Evolutionary conservation across 495 filamentous ascomycete genomes (phyloP).

Genomic region (Elaphomyces granulatus): DNA sequence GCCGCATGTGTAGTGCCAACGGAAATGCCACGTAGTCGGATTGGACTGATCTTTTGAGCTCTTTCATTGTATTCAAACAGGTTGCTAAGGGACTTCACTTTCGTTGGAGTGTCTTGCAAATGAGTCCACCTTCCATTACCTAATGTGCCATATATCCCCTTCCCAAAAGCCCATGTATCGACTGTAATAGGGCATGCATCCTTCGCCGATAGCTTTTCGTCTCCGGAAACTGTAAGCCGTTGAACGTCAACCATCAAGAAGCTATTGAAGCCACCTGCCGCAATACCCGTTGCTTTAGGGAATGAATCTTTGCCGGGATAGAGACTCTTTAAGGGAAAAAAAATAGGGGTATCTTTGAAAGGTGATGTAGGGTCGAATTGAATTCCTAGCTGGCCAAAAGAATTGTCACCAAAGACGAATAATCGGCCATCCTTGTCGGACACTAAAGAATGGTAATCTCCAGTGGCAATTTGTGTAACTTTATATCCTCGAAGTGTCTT

Average conservation of each 20-base stretch:
- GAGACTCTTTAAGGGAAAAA: slow-evolving; percentile 50
- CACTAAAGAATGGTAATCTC: slow-evolving; percentile 75
- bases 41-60: slow-evolving; percentile 51
- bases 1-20: slow-evolving; percentile 67
- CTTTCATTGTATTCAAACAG: slow-evolving; percentile 76
- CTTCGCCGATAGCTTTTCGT: slow-evolving; percentile 29
- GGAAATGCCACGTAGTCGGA: slow-evolving; percentile 54
- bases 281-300: slow-evolving; percentile 54
- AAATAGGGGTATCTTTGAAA: slow-evolving; percentile 52
- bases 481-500: slow-evolving; percentile 45
- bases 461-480: slow-evolving; percentile 60
- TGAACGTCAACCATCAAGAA: slow-evolving; percentile 77
- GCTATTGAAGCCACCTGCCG: slow-evolving; percentile 71
- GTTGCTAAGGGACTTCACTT: slow-evolving; percentile 69
- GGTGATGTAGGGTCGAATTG: slow-evolving; percentile 44
- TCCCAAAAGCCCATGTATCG: slow-evolving; percentile 76
- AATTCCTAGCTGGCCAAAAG: slow-evolving; percentile 71
- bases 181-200: slow-evolving; percentile 43
- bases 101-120: slow-evolving; percentile 59
- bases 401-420: slow-evolving; percentile 88
- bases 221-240: slow-evolving; percentile 32
- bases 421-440: slow-evolving; percentile 58
- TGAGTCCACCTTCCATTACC: slow-evolving; percentile 89
- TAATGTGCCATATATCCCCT: slow-evolving; percentile 68
- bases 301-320: slow-evolving; percentile 47